phyloP scores from a whole-genome alignment of 2,329 filamentous ascomycete genomes.

The Aspergillus awamori region DNA sequence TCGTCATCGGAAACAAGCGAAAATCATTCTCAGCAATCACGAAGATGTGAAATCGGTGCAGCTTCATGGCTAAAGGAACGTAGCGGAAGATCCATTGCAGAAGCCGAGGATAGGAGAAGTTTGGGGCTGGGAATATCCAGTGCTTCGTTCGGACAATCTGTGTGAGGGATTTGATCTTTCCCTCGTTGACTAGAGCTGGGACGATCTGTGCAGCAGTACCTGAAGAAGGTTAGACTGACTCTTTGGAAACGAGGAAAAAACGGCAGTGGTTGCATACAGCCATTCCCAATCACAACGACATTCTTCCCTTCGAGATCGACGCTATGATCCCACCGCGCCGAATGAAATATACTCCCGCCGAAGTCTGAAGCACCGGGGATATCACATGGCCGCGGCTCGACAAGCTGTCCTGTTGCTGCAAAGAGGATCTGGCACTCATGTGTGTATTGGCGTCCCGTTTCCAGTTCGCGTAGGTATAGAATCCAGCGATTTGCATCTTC shows the following conservation, averaged over 20 bases:
- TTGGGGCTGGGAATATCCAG: conserved; percentile 54
- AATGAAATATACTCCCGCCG: conserved; percentile 30
- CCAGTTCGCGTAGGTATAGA: conserved; percentile 28
- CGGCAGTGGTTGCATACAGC: conserved; percentile 30
- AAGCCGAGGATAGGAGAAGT: conserved; percentile 51
- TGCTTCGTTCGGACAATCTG: conserved; percentile 61
- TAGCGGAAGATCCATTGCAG: conserved; percentile 54
- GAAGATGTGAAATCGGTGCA: conserved; percentile 44
- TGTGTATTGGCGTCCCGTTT: conserved; percentile 26
- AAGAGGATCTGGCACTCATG: conserved; percentile 56
- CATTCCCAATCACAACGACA: conserved; percentile 35
- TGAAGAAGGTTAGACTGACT: not conserved
- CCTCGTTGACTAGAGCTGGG: conserved; percentile 31
- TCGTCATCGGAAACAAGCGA: conserved; percentile 46
- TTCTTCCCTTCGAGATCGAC: conserved; percentile 29
- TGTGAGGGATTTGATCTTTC: conserved; percentile 55
- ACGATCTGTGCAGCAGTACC: conserved; percentile 33
- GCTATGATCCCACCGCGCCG: conserved; percentile 30
- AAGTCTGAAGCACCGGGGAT: conserved; percentile 29
- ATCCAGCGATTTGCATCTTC: conserved; percentile 55
- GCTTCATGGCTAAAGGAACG: conserved; percentile 47
- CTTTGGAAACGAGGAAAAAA: not conserved
- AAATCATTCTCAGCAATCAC: conserved; percentile 26
- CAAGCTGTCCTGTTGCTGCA: conserved; percentile 56
- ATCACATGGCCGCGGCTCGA: conserved; percentile 53